Evolutionary conservation across 1,139 yeast species (phyloP).

Genomic region (Candida albicans): DNA sequence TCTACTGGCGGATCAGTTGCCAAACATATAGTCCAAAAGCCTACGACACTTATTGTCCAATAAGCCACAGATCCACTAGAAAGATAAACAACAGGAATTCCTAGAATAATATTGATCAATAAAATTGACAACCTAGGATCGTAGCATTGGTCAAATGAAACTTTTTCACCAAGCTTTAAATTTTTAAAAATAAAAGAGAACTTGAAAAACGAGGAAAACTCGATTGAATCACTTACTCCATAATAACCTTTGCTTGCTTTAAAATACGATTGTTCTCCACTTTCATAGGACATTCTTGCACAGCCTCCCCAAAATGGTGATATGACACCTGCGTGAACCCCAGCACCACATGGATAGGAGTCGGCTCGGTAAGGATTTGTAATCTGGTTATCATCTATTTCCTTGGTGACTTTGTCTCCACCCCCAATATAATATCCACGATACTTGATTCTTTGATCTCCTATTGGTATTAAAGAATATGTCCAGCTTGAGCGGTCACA

Average conservation of each 20-base stretch:
- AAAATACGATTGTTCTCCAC: constrained; percentile 54
- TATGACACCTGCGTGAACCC: constrained; percentile 78
- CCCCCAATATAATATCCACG: constrained; percentile 79
- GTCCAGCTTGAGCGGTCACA: constrained; percentile 81
- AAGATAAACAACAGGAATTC: constrained; percentile 58
- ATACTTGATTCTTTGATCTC: constrained; percentile 65
- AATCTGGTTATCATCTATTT: constrained; percentile 23
- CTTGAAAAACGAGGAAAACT: constrained; percentile 73
- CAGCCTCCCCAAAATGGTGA: constrained; percentile 82
- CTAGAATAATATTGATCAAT: constrained; percentile 56
- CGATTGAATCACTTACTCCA: constrained; percentile 57
- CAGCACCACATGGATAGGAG: constrained; percentile 88
- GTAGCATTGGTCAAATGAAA: constrained; percentile 48
- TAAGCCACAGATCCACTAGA: constrained; percentile 56
- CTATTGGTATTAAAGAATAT: constrained; percentile 76
- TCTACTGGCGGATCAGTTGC: constrained; percentile 81
- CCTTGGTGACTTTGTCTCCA: constrained; percentile 33
- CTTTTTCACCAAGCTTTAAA: constrained; percentile 19
- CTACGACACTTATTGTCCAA: constrained; percentile 65
- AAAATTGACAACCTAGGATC: constrained; percentile 68
- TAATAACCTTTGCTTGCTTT: constrained; percentile 45
- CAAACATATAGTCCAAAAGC: constrained; percentile 82
- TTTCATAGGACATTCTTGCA: constrained; percentile 57
- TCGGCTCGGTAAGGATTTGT: constrained; percentile 80
- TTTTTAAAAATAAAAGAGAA: constrained; percentile 62